A percentile compares a stretch with the other conserved stretches of the same genome.
Evolutionary conservation across 2,329 filamentous ascomycete genomes (phyloP).

Genomic region (Fusarium camptoceras): DNA sequence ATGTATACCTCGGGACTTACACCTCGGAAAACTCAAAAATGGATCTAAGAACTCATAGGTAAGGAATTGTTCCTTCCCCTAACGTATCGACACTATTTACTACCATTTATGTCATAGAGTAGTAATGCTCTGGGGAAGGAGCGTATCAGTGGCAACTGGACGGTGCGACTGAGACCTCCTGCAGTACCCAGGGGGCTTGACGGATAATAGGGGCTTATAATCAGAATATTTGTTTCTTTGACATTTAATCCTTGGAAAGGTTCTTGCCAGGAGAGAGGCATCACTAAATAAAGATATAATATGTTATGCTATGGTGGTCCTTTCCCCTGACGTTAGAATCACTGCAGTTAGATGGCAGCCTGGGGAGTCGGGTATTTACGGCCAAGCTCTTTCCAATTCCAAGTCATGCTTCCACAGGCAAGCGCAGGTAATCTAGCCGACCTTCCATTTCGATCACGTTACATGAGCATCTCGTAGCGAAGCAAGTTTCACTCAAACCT

Average conservation of each 20-base stretch:
- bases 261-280: too few relatives aligned
- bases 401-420: not conserved
- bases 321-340: not conserved
- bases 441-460: not conserved
- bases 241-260: not conserved
- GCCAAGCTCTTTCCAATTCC: not conserved
- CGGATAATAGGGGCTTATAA: not conserved
- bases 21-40: too few relatives aligned
- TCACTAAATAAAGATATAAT: not conserved
- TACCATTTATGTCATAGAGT: not conserved
- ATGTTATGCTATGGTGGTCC: not conserved
- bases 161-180: not conserved
- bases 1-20: too few relatives aligned
- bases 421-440: not conserved
- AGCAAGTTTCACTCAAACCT: not conserved
- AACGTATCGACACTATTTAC: not conserved
- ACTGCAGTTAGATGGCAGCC: not conserved
- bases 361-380: not conserved
- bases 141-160: not conserved
- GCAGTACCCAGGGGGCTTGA: not conserved
- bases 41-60: not conserved
- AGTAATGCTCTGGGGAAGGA: not conserved
- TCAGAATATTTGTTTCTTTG: not conserved
- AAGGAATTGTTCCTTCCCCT: not conserved
- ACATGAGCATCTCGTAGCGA: not conserved